Evolutionary conservation across 2,329 filamentous ascomycete genomes (phyloP), one percentile per base, ranked within the genome.

Genomic region (Xylariaceae sp.): DNA sequence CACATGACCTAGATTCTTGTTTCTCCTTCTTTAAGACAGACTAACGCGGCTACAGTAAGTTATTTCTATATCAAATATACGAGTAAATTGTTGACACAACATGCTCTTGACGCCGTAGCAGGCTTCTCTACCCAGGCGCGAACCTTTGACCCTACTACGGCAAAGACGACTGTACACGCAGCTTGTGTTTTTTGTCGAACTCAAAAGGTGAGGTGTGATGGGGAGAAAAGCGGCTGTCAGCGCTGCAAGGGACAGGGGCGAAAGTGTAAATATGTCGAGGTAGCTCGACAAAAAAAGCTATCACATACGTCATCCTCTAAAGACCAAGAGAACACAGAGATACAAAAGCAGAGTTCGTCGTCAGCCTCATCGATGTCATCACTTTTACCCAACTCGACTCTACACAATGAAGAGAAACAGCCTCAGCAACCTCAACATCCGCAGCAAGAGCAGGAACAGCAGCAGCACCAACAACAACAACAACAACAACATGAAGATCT

Each of bases 81-180:
- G n/a, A n/a, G n/a, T n/a, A n/a, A n/a, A n/a, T n/a, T n/a, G n/a
- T n/a, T n/a, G n/a, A n/a, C n/a, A n/a, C n/a, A n/a, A n/a, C n/a
- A n/a, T n/a, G n/a, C n/a, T n/a, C n/a, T n/a, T n/a, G n/a, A n/a
- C n/a, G n/a, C n/a, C 25, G 25, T 8, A 8, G 25, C 25, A 8
- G 25, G 25, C 25, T 29, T 8, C 25, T 14, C 14, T 14, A 29
- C 25, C 8, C 25, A 29, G 25, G 25, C 25, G 14, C 25, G 25
- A 8, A 29, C 25, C 17, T 44, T 44, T 19, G 41, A 44, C 19
- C 41, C 41, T 12, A 19, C 29, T 14, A 44, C 22, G 34, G 41
- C 22, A 4, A 44, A 44, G 35, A 44, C 8, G 10, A 8, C 6
- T 6, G 16, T n/a, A 5, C 11, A 6, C 3, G 19, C 25, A 11